Evolutionary conservation across 108 stramenopile species (phyloP), one percentile per base, ranked within the genome.

Genomic region (Epithemia pelagica): DNA sequence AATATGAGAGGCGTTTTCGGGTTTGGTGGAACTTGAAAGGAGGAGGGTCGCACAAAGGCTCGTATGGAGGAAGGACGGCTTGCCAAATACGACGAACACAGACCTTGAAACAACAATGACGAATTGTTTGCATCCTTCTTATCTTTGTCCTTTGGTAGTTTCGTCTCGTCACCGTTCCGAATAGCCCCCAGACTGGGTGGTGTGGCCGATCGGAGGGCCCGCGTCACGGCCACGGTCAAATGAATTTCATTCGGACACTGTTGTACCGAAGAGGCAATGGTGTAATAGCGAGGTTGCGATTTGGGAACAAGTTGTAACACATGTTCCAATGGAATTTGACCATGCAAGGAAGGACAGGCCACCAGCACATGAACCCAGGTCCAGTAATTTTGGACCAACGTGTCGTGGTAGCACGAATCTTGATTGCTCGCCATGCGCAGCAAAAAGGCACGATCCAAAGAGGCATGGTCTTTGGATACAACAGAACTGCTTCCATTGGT

Each of bases 241-340:
- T 97, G 95, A 37, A 99, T 80, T 21, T 77, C 69, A 0, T 81
- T 74, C 2, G 98, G 96, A 69, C 95, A 83, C 0, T 82, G 83
- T 69, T 73, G 69, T 0, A 95, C 81, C 3, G 94, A 97, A 19
- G 96, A 96, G 21, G 92, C 80, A 58, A 99, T 98, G 56, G 99
- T 98, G 79, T 97, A 99, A 68, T 84, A 92, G 29, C 99, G 86
- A n/a, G 97, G 96, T 62, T 91, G 86, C 28, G 97, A 70, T 54
- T 82, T 81, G 0, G 96, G 97, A 60, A 86, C 88, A 26, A 94
- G 54, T 60, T 69, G 72, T 28, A 98, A 64, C 59, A 97, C 89
- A 67, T 95, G 91, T 65, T 93, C 96, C 58, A 98, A 73, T 21
- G 95, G 86, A 64, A 90, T 80, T 30, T 76, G 67, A n/a, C n/a